Evolutionary conservation across 176 grass and related monocot species (phyloP).

Genomic region (Pontederia paniculata): DNA sequence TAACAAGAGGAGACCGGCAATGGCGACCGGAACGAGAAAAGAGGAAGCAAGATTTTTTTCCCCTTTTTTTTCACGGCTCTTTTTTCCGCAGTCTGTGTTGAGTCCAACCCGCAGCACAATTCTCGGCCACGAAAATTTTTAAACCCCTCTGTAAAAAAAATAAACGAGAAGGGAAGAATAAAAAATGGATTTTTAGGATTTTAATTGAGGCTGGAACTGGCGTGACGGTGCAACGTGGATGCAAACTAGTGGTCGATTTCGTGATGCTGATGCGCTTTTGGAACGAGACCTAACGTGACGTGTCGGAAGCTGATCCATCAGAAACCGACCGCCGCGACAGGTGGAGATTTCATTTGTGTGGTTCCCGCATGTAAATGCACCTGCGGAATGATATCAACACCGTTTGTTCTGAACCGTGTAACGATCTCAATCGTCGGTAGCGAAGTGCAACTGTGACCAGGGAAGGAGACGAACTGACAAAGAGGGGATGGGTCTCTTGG

Average conservation of each 20-base stretch:
- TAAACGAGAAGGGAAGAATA: background rate
- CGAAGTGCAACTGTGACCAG: no score
- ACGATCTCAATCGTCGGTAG: no score
- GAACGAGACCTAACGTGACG: background rate
- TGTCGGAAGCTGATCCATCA: background rate
- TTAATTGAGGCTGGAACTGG: conserved; percentile 1
- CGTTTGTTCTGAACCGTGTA: no score
- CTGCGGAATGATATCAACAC: background rate
- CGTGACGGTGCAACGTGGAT: background rate
- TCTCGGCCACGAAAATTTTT: conserved; percentile 91
- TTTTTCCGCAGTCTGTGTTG: background rate
- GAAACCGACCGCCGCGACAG: background rate
- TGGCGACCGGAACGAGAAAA: background rate
- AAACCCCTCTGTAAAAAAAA: background rate
- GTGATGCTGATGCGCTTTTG: background rate
- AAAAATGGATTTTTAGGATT: background rate
- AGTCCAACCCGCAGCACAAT: conserved; percentile 19
- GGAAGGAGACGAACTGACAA: no score
- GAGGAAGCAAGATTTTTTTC: background rate
- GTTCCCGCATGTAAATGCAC: background rate
- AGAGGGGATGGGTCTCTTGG: no score
- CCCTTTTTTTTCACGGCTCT: background rate
- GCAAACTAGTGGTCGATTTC: background rate
- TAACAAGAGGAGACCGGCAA: background rate
- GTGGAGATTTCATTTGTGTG: no score